phyloP scores from a whole-genome alignment of 2,329 filamentous ascomycete genomes.

The Talaromyces atroroseus region DNA sequence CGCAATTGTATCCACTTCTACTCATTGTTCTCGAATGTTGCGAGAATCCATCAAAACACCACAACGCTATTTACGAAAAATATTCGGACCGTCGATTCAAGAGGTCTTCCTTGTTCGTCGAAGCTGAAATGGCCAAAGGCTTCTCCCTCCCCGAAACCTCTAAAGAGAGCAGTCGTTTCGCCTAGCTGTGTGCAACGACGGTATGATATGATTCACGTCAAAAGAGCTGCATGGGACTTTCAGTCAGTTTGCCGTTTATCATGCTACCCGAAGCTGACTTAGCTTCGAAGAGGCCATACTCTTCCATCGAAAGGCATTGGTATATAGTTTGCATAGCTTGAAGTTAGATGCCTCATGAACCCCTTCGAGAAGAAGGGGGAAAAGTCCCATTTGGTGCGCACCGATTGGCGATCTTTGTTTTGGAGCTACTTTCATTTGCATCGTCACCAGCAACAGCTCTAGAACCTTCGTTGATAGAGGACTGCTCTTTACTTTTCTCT shows the following conservation, averaged over 20 bases:
- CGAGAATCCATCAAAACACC: constrained; percentile 72
- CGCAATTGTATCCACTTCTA: constrained; percentile 73
- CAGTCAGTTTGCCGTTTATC: too few relatives aligned
- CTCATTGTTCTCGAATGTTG: constrained; percentile 82
- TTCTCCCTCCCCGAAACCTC: constrained; percentile 45
- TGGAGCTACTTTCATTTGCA: neutral
- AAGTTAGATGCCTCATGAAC: neutral
- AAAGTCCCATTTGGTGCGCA: neutral
- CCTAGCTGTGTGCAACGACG: neutral
- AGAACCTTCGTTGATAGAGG: neutral
- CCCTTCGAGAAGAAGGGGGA: neutral
- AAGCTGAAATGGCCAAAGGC: constrained; percentile 62
- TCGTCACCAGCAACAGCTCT: neutral
- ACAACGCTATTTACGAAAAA: constrained; percentile 83
- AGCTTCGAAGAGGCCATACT: neutral
- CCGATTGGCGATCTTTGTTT: neutral
- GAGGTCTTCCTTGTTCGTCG: constrained; percentile 73
- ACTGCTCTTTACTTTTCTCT: neutral
- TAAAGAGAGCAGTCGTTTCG: constrained; percentile 7
- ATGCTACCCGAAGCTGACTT: neutral
- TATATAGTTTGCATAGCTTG: constrained; percentile 10
- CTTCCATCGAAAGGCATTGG: neutral
- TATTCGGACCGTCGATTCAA: constrained; percentile 86
- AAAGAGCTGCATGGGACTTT: neutral
- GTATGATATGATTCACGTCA: neutral